Base-by-base conservation (phyloP, 192 early-diverging fungal species). In the Backusella mclennaniae region DNA sequence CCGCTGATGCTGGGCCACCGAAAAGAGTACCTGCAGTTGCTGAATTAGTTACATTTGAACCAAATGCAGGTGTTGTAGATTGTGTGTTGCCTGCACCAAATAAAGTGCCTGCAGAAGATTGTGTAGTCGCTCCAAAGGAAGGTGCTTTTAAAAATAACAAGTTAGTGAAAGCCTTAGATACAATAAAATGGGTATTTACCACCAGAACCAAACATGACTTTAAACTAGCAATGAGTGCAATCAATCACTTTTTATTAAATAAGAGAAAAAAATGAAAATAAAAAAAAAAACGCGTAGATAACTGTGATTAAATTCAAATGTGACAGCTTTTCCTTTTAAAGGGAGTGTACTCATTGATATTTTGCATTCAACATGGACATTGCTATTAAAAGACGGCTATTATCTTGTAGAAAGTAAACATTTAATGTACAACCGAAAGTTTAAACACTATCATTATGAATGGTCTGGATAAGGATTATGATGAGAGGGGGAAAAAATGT, bases 21-120 rank as follows among this genome's bases (percentile, higher is more conserved):
- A 75, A 75, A 15, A 74, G 59, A 38, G 73, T 74, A 2, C 73
- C 73, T 67, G 74, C 59, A 33, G 42, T 6, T 31, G 66, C 42
- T 29, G 56, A 41, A 46, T 39, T 66, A 19, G 52, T 26, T 31
- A 66, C 12, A 66, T 67, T 67, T 38, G 63, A 33, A 2, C 74
- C 74, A 67, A 75, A 75, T 33, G 72, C 33, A 73, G 33, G 33
- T 11, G 72, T 33, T n/a, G 42, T 44, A 67, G 70, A 63, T 29
- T 23, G 56, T 63, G 56, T 23, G 12, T 44, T 71, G 14, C 39
- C 11, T 2, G 70, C 70, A 71, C 70, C 70, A 17, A 71, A 71
- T 71, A 71, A 71, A 46, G 70, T 71, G 26, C 70, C 70, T 26
- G 70, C 70, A 42, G 67, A 35, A 36, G 29, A 35, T 21, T 68